Evolutionary conservation across 495 filamentous ascomycete species (phyloP).

Genomic region (Jackrogersella minutella): DNA sequence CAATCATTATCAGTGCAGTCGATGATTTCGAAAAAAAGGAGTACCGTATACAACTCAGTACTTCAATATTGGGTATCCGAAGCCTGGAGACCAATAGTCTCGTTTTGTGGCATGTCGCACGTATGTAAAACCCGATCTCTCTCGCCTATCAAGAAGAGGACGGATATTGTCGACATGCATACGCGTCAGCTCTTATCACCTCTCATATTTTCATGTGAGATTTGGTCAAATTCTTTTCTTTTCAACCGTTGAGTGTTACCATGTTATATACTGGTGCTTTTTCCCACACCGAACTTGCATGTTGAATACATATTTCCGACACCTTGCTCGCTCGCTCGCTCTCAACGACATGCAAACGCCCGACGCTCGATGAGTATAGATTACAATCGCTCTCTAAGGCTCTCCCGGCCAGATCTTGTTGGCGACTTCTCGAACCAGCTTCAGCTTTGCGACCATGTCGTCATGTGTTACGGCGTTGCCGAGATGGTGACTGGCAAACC

Average conservation of each 20-base stretch:
- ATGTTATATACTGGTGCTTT: too few relatives aligned
- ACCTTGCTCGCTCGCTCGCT: not conserved
- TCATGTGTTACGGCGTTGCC: conserved; percentile 66
- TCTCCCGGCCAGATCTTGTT: conserved; percentile 70
- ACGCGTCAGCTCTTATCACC: not conserved
- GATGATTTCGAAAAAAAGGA: too few relatives aligned
- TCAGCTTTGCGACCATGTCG: conserved; percentile 71
- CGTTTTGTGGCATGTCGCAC: conserved; percentile 4
- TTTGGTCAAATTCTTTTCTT: conserved; percentile 7
- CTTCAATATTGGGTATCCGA: not conserved
- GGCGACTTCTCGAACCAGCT: conserved; percentile 67
- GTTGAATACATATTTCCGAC: conserved; percentile 37
- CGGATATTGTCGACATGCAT: not conserved
- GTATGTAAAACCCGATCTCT: not conserved
- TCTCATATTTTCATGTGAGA: too few relatives aligned
- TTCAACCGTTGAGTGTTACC: conserved; percentile 2
- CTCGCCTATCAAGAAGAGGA: not conserved
- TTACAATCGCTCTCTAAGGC: conserved; percentile 42
- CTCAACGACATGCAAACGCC: not conserved
- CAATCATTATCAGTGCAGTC: too few relatives aligned
- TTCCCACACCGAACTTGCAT: conserved; percentile 28
- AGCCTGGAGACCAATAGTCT: not conserved
- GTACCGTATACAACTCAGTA: not conserved
- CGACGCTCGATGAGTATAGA: not conserved
- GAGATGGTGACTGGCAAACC: conserved; percentile 70